Conservation (phyloP, 2,329 filamentous ascomycete genomes). For the Mycosphaerella arachidis region DNA sequence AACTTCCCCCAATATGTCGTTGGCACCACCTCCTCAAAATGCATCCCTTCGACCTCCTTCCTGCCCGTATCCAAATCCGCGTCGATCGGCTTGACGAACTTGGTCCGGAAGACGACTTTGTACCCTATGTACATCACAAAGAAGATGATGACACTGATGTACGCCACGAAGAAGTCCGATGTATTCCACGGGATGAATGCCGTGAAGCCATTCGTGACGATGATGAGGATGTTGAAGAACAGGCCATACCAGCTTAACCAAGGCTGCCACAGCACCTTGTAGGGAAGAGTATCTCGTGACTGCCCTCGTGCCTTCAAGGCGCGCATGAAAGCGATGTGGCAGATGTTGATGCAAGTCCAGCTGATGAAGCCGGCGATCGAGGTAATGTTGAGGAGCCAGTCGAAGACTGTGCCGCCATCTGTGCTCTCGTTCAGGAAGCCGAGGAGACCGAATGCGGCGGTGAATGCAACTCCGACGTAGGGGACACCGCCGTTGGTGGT, state of each 20-base stretch:
- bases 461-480: slow-evolving; percentile 64
- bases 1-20: slow-evolving; percentile 33
- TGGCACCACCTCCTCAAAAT: slow-evolving; percentile 30
- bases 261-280: slow-evolving; percentile 65
- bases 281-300: slow-evolving; percentile 63
- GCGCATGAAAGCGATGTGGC: slow-evolving; percentile 68
- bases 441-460: slow-evolving; percentile 64
- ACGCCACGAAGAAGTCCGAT: slow-evolving; percentile 66
- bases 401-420: slow-evolving; percentile 65
- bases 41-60: slow-evolving; percentile 34
- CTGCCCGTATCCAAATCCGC: slow-evolving; percentile 43
- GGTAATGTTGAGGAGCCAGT: slow-evolving; percentile 67
- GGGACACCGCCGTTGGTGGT: slow-evolving; percentile 64
- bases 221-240: slow-evolving; percentile 62
- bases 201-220: slow-evolving; percentile 70
- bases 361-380: slow-evolving; percentile 73
- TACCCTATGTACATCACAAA: slow-evolving; percentile 65
- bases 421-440: slow-evolving; percentile 69
- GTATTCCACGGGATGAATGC: slow-evolving; percentile 71
- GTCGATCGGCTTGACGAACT: slow-evolving; percentile 38
- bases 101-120: slow-evolving; percentile 57
- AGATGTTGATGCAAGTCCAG: slow-evolving; percentile 64
- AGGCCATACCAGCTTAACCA: slow-evolving; percentile 67
- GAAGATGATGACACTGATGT: slow-evolving; percentile 69
- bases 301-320: slow-evolving; percentile 67